phyloP scores from a whole-genome alignment of 305 asterid genomes.

The Fraxinus greggii region DNA sequence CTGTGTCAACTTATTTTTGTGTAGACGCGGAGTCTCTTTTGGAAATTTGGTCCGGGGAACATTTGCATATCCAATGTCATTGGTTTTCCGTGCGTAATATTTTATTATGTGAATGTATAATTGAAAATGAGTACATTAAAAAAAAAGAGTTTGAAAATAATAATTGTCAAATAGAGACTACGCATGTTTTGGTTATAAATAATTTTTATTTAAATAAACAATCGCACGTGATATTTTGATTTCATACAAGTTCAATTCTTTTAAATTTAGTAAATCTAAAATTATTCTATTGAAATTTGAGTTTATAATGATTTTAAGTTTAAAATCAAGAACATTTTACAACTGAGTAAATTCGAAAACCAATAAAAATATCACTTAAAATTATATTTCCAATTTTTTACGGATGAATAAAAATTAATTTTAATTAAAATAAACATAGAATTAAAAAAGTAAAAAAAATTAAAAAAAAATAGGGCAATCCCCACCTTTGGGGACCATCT shows the following conservation, averaged over 20 bases:
- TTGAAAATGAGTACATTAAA: too few species aligned
- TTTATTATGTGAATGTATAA: too few species aligned
- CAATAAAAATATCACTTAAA: background rate
- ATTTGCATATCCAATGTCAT: constrained; percentile 18
- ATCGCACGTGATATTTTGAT: background rate
- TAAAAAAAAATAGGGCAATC: background rate
- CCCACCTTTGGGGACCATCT: background rate
- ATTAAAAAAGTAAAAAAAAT: background rate
- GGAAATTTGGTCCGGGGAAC: background rate
- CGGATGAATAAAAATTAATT: background rate
- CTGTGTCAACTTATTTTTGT: too few species aligned
- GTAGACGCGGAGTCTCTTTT: too few species aligned
- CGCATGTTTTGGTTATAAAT: background rate
- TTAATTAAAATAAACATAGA: background rate
- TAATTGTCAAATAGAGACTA: too few species aligned
- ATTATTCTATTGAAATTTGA: background rate
- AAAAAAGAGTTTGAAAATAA: too few species aligned
- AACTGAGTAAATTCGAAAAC: background rate
- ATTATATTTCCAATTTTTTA: background rate
- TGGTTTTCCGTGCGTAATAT: constrained; percentile 30
- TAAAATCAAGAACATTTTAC: background rate
- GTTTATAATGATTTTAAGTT: background rate
- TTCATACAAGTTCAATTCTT: background rate
- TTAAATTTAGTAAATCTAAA: too few species aligned
- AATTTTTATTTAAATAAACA: too few species aligned